These are phyloP conservation scores for Starmera caribaea DNA, from an alignment of 805 yeast genomes.

Conservation along the genomic window DNA sequence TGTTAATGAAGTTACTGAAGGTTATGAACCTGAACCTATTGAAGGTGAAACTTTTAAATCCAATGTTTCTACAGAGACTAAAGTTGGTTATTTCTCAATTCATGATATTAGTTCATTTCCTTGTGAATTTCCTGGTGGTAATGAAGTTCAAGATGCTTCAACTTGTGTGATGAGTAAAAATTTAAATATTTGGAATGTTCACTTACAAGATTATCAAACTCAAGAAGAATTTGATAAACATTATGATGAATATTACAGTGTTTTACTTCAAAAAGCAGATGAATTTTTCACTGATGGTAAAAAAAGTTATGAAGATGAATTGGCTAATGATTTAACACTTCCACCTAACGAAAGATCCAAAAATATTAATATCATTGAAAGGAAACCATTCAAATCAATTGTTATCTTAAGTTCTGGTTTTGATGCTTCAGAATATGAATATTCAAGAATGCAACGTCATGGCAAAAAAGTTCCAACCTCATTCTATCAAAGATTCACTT, in stretches of 20 bases:
- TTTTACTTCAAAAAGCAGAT: constrained; percentile 54
- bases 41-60: constrained; percentile 38
- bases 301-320: constrained; percentile 30
- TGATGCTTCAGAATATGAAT: constrained; percentile 79
- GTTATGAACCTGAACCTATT: constrained; percentile 13
- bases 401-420: constrained; percentile 81
- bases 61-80: constrained; percentile 33
- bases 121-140: constrained; percentile 70
- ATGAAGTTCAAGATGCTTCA: constrained; percentile 64
- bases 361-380: constrained; percentile 4
- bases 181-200: constrained; percentile 76
- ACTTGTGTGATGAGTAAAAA: constrained; percentile 72
- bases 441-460: constrained; percentile 79
- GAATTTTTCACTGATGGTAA: constrained; percentile 47
- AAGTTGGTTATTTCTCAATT: constrained; percentile 72
- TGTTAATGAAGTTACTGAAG: constrained; percentile 26
- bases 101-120: constrained; percentile 86
- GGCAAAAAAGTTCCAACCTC: constrained; percentile 74
- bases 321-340: neutral
- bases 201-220: constrained; percentile 52
- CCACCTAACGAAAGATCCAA: constrained; percentile 18
- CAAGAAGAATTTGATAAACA: constrained; percentile 57
- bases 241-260: constrained; percentile 52
- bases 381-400: constrained; percentile 40
- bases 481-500: constrained; percentile 63